These are phyloP conservation scores for Nicotiana tabacum DNA, from an alignment of 257 asterid species.

Conservation along the genomic window DNA sequence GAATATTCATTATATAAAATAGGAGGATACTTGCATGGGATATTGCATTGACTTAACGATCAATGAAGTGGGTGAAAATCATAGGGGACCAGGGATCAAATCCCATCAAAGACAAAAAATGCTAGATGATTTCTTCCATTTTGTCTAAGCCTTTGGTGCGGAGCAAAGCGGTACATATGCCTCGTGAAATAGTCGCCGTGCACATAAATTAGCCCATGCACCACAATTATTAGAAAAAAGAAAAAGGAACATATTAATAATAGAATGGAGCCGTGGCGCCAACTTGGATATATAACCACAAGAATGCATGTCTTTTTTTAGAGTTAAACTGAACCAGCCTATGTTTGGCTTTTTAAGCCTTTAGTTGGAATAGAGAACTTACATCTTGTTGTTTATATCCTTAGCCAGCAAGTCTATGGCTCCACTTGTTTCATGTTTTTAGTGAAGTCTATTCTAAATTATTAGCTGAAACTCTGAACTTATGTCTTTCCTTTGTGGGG, in stretches of 20 bases:
- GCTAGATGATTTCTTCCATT: not conserved
- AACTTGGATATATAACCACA: not conserved
- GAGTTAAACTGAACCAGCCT: not conserved
- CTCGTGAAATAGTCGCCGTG: not conserved
- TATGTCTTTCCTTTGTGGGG: constrained; percentile 26
- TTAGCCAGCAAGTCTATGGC: not conserved
- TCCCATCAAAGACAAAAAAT: not conserved
- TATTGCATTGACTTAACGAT: not conserved
- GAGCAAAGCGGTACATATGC: not conserved
- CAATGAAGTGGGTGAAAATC: not conserved
- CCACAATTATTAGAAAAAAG: not conserved
- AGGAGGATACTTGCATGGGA: not conserved
- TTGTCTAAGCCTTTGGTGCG: not conserved
- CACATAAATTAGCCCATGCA: not conserved
- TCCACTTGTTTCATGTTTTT: constrained; percentile 14
- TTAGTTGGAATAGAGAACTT: not conserved
- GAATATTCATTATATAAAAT: not conserved
- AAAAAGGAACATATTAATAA: not conserved
- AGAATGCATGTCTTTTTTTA: not conserved
- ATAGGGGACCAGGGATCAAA: not conserved
- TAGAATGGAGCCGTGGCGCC: not conserved
- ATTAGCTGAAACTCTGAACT: constrained; percentile 22
- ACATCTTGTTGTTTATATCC: not conserved
- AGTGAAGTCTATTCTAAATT: constrained; percentile 1
- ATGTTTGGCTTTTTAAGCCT: not conserved